phyloP scores from a whole-genome alignment of 2,329 filamentous ascomycete genomes.

The Albophoma yamanashiensis region DNA sequence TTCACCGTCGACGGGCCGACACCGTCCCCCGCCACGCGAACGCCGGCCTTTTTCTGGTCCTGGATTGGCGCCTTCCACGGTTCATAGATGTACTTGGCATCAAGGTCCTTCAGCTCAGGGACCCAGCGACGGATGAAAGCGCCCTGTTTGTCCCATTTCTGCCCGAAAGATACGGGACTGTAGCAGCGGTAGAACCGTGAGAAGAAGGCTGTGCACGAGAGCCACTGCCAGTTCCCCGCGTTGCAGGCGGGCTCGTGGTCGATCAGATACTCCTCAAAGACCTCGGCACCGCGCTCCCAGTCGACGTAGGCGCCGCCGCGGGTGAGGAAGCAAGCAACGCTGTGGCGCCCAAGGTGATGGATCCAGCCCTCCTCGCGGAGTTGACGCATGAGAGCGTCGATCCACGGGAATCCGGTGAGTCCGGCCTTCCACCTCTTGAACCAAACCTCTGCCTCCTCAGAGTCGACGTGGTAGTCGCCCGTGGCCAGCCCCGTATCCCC shows the following conservation, averaged over 20 bases:
- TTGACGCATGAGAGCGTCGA: conserved; percentile 72
- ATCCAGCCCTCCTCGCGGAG: conserved; percentile 65
- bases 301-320: conserved; percentile 67
- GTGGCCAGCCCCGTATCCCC: conserved; percentile 35
- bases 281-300: conserved; percentile 69
- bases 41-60: conserved; percentile 60
- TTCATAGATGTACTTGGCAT: conserved; percentile 67
- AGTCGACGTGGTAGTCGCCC: conserved; percentile 54
- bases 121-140: conserved; percentile 53
- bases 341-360: conserved; percentile 66
- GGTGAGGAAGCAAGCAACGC: conserved; percentile 74
- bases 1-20: conserved; percentile 9
- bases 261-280: conserved; percentile 66
- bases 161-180: conserved; percentile 58
- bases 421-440: conserved; percentile 61
- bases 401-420: conserved; percentile 67
- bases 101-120: conserved; percentile 51
- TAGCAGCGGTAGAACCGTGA: conserved; percentile 62
- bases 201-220: conserved; percentile 67
- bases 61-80: conserved; percentile 62
- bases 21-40: conserved; percentile 47
- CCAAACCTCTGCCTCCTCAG: conserved; percentile 48
- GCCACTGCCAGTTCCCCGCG: conserved; percentile 69
- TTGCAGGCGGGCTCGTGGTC: conserved; percentile 70
- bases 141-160: conserved; percentile 66